Evolutionary conservation across 169 alveolate species (phyloP).

Genomic region (Neospora caninum): DNA sequence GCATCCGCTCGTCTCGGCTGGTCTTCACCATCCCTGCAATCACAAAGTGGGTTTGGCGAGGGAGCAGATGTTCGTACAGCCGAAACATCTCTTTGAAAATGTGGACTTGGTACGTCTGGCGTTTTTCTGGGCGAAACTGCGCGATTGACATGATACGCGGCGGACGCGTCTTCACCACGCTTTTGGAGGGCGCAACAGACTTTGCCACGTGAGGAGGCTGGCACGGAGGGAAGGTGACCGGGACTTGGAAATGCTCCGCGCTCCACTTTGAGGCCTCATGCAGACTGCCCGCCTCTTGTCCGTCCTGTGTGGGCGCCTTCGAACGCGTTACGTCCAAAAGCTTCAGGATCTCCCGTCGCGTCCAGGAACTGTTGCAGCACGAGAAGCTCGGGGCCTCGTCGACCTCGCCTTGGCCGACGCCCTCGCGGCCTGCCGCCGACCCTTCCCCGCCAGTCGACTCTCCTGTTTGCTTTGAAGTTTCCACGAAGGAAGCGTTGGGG

Average conservation of each 20-base stretch:
- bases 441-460: background rate
- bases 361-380: background rate
- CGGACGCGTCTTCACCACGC: background rate
- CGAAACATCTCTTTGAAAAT: background rate
- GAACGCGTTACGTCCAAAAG: background rate
- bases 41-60: background rate
- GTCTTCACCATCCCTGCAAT: background rate
- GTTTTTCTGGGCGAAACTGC: slow-evolving; percentile 40
- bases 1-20: background rate
- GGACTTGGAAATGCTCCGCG: background rate
- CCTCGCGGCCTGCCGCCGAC: background rate
- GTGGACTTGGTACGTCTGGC: slow-evolving; percentile 24
- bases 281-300: too few relatives aligned
- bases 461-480: background rate
- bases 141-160: slow-evolving; percentile 32
- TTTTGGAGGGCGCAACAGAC: background rate
- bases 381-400: background rate
- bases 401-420: too few relatives aligned
- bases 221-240: background rate
- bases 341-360: background rate
- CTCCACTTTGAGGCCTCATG: too few relatives aligned
- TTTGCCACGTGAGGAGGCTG: background rate
- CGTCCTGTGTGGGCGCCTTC: too few relatives aligned
- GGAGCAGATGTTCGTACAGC: slow-evolving; percentile 44
- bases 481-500: background rate